A percentile compares a stretch with the other conserved stretches of the same genome.
These are phyloP conservation scores for Protomyces lactucae-debilis DNA, from an alignment of 1,139 yeast species.

Conservation along the genomic window DNA sequence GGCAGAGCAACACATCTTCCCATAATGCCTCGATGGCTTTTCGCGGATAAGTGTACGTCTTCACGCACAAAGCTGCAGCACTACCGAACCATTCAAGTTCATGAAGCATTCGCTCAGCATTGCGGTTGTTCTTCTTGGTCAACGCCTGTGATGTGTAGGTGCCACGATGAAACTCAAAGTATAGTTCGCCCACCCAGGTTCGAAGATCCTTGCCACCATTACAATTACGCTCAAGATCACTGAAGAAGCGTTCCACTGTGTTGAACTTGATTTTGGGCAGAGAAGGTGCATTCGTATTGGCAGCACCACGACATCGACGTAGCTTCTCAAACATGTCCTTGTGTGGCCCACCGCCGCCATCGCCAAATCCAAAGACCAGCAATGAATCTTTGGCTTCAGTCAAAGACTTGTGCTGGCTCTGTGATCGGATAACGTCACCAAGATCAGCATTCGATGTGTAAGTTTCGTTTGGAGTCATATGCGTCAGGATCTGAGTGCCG, in stretches of 20 bases:
- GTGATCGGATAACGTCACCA: conserved; percentile 82
- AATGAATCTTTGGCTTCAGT: conserved; percentile 76
- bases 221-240: conserved; percentile 57
- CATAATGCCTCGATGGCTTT: conserved; percentile 64
- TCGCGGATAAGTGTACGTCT: conserved; percentile 63
- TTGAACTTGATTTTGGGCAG: conserved; percentile 77
- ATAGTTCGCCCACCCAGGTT: conserved; percentile 88
- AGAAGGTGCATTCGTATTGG: conserved; percentile 60
- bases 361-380: conserved; percentile 86
- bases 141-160: conserved; percentile 92
- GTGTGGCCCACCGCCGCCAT: conserved; percentile 98
- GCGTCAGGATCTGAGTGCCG: conserved; percentile 86
- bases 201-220: conserved; percentile 65
- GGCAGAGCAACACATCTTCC: conserved; percentile 86
- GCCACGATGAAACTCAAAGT: conserved; percentile 93
- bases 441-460: conserved; percentile 89
- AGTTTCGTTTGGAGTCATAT: conserved; percentile 97
- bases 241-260: conserved; percentile 74
- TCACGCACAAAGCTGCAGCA: conserved; percentile 54
- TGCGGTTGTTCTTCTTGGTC: conserved; percentile 73
- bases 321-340: conserved; percentile 88
- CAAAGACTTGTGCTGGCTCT: conserved; percentile 73
- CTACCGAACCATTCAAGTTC: conserved; percentile 83
- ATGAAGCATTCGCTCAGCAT: conserved; percentile 70
- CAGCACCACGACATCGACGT: conserved; percentile 82